Evolutionary conservation across 257 asterid genomes (phyloP).

Genomic region (Primulina tabacum): DNA sequence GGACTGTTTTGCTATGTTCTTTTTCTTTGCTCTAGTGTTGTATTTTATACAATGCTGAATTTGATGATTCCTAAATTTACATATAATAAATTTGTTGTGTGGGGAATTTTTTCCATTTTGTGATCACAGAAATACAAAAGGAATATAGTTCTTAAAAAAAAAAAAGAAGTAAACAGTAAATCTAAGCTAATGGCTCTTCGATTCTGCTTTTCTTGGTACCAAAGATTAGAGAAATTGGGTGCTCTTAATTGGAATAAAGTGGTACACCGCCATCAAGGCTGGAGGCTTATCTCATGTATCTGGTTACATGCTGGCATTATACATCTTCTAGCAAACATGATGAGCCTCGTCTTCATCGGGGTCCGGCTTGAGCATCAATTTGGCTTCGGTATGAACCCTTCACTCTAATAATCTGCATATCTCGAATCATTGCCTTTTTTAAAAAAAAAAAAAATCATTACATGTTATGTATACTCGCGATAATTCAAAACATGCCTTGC

Average conservation of each 20-base stretch:
- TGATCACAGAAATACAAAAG: too few relatives aligned
- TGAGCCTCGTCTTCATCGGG: slow-evolving; percentile 75
- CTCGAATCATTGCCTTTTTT: neutral
- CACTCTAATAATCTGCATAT: neutral
- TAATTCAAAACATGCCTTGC: slow-evolving; percentile 19
- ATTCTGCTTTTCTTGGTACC: slow-evolving; percentile 22
- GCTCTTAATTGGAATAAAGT: slow-evolving; percentile 73
- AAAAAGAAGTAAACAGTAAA: too few relatives aligned
- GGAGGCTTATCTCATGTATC: slow-evolving; percentile 85
- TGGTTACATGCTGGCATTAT: slow-evolving; percentile 93
- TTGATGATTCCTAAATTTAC: neutral
- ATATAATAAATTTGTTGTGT: too few relatives aligned
- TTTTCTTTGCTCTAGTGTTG: neutral
- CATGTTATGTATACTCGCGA: neutral
- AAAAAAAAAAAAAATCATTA: neutral
- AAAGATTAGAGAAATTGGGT: slow-evolving; percentile 72
- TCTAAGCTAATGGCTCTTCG: neutral
- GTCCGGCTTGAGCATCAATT: slow-evolving; percentile 92
- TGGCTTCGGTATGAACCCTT: slow-evolving; percentile 60
- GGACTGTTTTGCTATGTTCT: neutral
- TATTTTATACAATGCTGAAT: neutral
- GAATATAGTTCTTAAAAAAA: neutral
- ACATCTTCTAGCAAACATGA: slow-evolving; percentile 76
- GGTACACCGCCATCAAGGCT: slow-evolving; percentile 71
- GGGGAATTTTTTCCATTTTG: neutral